phyloP scores from a whole-genome alignment of 768 basidiomycete genomes.

The Russula compacta region DNA sequence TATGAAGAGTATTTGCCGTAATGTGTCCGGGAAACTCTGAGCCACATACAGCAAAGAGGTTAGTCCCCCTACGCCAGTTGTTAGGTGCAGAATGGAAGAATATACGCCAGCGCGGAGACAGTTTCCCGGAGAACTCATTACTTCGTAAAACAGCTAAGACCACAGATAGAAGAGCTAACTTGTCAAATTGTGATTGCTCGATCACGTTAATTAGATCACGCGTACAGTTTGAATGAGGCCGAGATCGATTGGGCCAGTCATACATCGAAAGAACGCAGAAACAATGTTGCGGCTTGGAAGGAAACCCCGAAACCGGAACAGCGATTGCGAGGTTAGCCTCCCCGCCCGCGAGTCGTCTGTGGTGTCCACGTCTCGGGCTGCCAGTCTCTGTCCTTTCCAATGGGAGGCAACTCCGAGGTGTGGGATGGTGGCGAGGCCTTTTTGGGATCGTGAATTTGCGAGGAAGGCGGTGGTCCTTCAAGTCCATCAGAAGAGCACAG shows the following conservation, averaged over 20 bases:
- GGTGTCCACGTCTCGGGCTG: slow-evolving; percentile 18
- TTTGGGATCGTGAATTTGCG: background rate
- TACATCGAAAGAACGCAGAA: background rate
- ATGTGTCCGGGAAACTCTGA: background rate
- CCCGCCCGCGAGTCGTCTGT: background rate
- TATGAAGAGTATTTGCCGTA: background rate
- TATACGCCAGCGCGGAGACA: background rate
- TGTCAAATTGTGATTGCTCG: background rate
- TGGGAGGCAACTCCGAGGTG: background rate
- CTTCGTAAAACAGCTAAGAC: background rate
- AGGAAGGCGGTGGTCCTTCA: background rate
- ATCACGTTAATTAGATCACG: background rate
- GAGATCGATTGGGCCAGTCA: background rate
- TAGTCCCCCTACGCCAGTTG: background rate
- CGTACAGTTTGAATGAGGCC: background rate
- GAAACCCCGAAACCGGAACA: background rate
- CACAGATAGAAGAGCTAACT: background rate
- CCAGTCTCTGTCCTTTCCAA: slow-evolving; percentile 14
- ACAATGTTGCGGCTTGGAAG: background rate
- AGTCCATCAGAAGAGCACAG: background rate
- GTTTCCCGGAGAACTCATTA: background rate
- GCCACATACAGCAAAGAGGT: background rate
- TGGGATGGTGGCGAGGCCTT: background rate
- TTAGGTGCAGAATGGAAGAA: background rate
- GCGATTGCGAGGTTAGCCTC: background rate